A percentile compares a stretch with the other conserved stretches of the same genome.
Conservation (phyloP, 1,284 basidiomycete genomes). For the Pseudozyma pruni region DNA sequence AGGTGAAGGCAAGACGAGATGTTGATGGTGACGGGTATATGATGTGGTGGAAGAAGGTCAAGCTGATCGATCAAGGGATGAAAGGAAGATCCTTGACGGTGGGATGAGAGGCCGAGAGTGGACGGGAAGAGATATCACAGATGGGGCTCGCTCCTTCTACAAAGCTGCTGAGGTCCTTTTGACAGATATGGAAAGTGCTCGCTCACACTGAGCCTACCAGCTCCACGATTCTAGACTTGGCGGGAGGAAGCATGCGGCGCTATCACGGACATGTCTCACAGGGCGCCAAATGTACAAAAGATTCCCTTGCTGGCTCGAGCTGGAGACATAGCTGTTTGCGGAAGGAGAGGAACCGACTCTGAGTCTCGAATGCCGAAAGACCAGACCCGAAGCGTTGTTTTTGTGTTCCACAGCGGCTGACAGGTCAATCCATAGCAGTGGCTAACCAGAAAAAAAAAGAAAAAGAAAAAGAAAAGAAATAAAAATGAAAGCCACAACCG, state of each 20-base stretch:
- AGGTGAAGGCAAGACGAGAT: background rate
- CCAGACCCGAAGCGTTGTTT: background rate
- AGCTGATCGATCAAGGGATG: background rate
- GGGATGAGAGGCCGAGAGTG: no score
- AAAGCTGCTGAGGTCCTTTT: background rate
- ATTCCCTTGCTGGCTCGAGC: no score
- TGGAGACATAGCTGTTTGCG: no score
- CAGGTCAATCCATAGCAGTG: background rate
- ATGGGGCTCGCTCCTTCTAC: no score
- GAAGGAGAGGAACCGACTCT: background rate
- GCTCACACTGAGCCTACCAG: background rate
- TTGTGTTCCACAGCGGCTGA: no score
- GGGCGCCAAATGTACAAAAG: background rate
- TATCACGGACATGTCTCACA: background rate
- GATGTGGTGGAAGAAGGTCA: background rate
- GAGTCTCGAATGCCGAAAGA: background rate
- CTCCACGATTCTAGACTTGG: no score
- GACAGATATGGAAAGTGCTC: background rate
- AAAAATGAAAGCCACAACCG: conserved; percentile 1
- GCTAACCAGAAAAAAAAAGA: background rate
- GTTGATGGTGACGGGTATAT: conserved; percentile 1
- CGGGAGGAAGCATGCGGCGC: conserved; percentile 2
- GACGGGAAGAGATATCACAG: no score
- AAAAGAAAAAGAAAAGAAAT: background rate
- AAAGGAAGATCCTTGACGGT: background rate